Evolutionary conservation across 1,284 basidiomycete genomes (phyloP).

Genomic region (Sporisorium reilianum): DNA sequence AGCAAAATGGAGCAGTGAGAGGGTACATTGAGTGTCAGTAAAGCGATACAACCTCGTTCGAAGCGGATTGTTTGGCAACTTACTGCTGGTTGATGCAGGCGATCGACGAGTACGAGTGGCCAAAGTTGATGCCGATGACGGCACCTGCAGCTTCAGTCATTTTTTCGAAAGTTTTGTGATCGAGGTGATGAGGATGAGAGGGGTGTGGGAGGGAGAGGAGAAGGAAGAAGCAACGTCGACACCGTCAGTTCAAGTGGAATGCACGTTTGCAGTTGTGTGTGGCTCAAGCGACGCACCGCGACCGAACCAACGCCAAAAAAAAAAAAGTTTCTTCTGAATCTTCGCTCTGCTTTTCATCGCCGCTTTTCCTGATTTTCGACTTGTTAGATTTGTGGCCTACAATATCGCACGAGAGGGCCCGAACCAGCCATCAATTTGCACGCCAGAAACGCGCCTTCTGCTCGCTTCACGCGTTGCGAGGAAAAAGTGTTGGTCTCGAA

Average conservation of each 20-base stretch:
- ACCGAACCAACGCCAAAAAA: not conserved
- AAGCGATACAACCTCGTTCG: not conserved
- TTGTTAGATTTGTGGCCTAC: not conserved
- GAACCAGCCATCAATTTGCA: slow-evolving; percentile 7
- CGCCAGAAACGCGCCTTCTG: slow-evolving; percentile 6
- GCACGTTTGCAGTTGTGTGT: not conserved
- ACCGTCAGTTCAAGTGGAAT: too few species aligned
- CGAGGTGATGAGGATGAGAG: not conserved
- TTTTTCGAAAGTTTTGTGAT: slow-evolving; percentile 5
- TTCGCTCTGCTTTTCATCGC: not conserved
- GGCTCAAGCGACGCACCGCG: not conserved
- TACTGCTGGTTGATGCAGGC: slow-evolving; percentile 92
- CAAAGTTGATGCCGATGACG: slow-evolving; percentile 93
- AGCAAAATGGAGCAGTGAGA: not conserved
- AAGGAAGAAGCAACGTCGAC: slow-evolving; percentile 4
- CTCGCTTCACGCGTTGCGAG: slow-evolving; percentile 3
- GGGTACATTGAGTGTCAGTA: slow-evolving; percentile 13
- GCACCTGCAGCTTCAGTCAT: slow-evolving; percentile 67
- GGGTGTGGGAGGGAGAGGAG: not conserved
- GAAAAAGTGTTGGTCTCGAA: slow-evolving; percentile 30
- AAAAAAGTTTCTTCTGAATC: slow-evolving; percentile 34
- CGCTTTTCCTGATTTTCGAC: not conserved
- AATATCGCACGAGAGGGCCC: slow-evolving; percentile 9
- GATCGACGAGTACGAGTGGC: slow-evolving; percentile 94
- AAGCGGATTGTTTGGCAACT: slow-evolving; percentile 37